Evolutionary conservation across 352 stramenopile genomes (phyloP).

Genomic region (Lagenidium sp.): DNA sequence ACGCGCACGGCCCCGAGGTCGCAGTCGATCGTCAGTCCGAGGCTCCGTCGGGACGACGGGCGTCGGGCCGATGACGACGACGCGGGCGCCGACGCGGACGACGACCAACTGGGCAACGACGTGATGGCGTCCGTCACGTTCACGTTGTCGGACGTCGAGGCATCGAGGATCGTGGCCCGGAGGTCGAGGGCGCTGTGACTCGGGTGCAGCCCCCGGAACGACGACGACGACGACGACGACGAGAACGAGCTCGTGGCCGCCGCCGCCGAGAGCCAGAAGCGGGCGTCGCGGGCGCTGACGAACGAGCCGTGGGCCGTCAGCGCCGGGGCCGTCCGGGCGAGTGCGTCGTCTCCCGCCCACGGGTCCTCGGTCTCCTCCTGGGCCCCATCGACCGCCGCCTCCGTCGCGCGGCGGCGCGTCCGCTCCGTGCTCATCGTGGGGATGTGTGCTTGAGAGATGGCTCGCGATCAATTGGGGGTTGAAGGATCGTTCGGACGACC

Average conservation of each 20-base stretch:
- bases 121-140: not conserved
- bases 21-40: not conserved
- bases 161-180: not conserved
- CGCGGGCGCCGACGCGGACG: not conserved
- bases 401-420: too few relatives aligned
- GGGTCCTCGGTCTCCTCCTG: too few relatives aligned
- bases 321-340: too few relatives aligned
- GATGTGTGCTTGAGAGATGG: too few relatives aligned
- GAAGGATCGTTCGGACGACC: too few relatives aligned
- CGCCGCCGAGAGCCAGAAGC: conserved; percentile 50
- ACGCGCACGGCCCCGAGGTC: conserved; percentile 7
- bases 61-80: not conserved
- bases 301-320: conserved; percentile 15
- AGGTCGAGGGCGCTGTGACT: too few relatives aligned
- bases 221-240: conserved; percentile 14
- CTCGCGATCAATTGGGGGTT: too few relatives aligned
- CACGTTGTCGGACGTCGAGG: not conserved
- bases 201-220: too few relatives aligned
- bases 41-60: not conserved
- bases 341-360: too few relatives aligned
- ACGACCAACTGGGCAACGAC: not conserved
- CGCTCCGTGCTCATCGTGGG: too few relatives aligned
- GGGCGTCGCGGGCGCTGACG: conserved; percentile 55
- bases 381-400: too few relatives aligned
- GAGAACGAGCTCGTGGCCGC: conserved; percentile 11